Evolutionary conservation across 148 eudicot genomes (phyloP).

Genomic region (Beta vulgaris): DNA sequence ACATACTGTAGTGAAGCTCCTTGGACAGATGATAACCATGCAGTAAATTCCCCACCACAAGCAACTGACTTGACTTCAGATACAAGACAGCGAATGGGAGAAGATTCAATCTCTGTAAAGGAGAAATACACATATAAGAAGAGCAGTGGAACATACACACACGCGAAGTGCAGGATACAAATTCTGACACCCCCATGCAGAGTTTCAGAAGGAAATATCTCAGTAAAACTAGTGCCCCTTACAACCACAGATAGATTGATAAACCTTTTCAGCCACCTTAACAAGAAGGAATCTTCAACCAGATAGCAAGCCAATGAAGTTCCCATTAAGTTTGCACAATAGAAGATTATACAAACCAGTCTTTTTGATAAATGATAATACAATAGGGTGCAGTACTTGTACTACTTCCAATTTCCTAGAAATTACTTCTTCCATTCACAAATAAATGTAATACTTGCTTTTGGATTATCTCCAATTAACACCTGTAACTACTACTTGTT

Average conservation of each 20-base stretch:
- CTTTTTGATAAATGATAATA: not conserved
- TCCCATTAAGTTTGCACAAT: not conserved
- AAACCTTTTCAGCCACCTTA: not conserved
- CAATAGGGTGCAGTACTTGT: too few relatives aligned
- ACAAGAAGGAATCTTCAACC: not conserved
- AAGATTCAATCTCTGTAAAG: conserved; percentile 70
- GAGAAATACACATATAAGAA: conserved; percentile 6
- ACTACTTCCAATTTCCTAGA: too few relatives aligned
- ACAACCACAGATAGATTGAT: not conserved
- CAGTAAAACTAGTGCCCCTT: not conserved
- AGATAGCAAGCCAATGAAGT: not conserved
- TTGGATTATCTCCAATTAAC: too few relatives aligned
- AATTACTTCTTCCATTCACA: too few relatives aligned
- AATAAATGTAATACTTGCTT: too few relatives aligned
- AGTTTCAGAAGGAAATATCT: not conserved
- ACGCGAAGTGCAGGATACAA: not conserved
- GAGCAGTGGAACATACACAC: not conserved
- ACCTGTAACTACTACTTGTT: too few relatives aligned
- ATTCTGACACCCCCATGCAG: not conserved
- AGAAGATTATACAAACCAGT: not conserved
- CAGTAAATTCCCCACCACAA: conserved; percentile 90
- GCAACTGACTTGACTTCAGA: conserved; percentile 59
- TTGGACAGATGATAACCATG: conserved; percentile 70
- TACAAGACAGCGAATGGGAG: conserved; percentile 79
- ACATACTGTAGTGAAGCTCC: conserved; percentile 93